These are phyloP conservation scores for Allantophomopsis cytisporea DNA, from an alignment of 2,329 filamentous ascomycete species.

Conservation along the genomic window DNA sequence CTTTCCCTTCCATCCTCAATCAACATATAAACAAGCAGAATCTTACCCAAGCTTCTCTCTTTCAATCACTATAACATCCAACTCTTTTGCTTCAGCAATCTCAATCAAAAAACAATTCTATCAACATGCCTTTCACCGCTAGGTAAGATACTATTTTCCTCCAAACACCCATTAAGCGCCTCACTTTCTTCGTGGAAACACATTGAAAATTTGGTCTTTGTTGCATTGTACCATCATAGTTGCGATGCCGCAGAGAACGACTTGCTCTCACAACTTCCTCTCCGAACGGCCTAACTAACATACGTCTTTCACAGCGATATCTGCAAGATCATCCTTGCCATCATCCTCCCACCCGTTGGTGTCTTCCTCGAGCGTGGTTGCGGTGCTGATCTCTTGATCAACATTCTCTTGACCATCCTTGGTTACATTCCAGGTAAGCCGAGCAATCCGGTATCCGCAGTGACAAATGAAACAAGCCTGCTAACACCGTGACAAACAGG, in stretches of 20 bases:
- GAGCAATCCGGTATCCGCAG: constrained; percentile 10
- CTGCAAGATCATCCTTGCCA: constrained; percentile 75
- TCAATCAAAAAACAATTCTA: background rate
- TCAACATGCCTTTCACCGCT: background rate
- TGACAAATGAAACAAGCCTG: background rate
- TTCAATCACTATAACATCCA: background rate
- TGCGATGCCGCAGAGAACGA: too few species aligned
- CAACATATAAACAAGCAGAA: too few species aligned
- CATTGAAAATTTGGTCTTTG: too few species aligned
- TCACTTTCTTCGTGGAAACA: too few species aligned
- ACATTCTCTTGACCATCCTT: constrained; percentile 75
- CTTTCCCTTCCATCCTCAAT: too few species aligned
- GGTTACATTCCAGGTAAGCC: constrained; percentile 59
- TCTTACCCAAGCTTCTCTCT: background rate
- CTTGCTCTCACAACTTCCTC: too few species aligned
- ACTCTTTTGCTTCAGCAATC: background rate
- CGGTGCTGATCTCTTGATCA: constrained; percentile 78
- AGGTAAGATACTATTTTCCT: background rate
- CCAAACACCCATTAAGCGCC: background rate
- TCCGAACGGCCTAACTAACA: constrained; percentile 1
- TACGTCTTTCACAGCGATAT: constrained; percentile 40
- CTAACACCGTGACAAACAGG: constrained; percentile 33
- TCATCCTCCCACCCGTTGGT: constrained; percentile 80
- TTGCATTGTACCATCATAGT: too few species aligned
- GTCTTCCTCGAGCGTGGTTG: constrained; percentile 92